Conservation (phyloP, 306 rosid species). For the Vigna nakashimae region DNA sequence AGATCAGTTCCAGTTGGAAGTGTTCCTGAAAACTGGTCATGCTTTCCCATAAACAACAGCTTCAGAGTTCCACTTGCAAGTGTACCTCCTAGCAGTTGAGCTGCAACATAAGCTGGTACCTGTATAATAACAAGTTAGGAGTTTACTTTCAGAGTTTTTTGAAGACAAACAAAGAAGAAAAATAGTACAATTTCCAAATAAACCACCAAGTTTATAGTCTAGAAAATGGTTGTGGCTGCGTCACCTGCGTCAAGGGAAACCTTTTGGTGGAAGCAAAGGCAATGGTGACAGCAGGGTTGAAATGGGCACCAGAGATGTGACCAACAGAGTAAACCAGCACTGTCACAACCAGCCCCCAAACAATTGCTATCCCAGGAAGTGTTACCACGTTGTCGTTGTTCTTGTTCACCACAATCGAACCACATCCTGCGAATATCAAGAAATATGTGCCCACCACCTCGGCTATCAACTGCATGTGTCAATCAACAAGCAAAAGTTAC, state of each 20-base stretch:
- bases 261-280: slow-evolving; percentile 73
- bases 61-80: slow-evolving; percentile 81
- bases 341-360: slow-evolving; percentile 76
- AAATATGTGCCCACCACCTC: slow-evolving; percentile 84
- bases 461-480: slow-evolving; percentile 62
- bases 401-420: slow-evolving; percentile 67
- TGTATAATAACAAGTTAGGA: slow-evolving; percentile 10
- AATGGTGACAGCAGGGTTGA: slow-evolving; percentile 89
- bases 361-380: slow-evolving; percentile 66
- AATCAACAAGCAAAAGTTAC: slow-evolving; percentile 18
- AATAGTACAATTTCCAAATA: neutral
- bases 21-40: slow-evolving; percentile 70
- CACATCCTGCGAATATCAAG: slow-evolving; percentile 83
- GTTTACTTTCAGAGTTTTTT: neutral
- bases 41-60: slow-evolving; percentile 56
- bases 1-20: slow-evolving; percentile 54
- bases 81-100: slow-evolving; percentile 76
- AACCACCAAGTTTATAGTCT: too few species aligned
- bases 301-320: slow-evolving; percentile 91
- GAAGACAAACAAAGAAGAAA: neutral
- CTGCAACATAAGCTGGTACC: slow-evolving; percentile 73
- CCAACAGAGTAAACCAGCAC: slow-evolving; percentile 78
- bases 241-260: slow-evolving; percentile 75
- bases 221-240: neutral
- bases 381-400: slow-evolving; percentile 51